phyloP scores from a whole-genome alignment of 2,329 filamentous ascomycete genomes.

The Periconia macrospinosa region DNA sequence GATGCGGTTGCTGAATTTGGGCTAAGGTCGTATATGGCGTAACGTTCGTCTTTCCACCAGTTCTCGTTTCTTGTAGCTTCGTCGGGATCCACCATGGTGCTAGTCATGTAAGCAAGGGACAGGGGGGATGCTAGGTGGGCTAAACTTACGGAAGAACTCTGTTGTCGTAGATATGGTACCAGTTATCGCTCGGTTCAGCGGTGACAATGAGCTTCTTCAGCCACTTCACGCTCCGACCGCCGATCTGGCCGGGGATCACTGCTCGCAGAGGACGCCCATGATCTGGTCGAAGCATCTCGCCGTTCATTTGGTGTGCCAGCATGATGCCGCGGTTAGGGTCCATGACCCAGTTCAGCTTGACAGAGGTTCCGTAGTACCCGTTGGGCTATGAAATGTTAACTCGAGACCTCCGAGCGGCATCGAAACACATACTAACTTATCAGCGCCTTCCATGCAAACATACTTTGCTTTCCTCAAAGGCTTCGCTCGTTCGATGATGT shows the following conservation, averaged over 20 bases:
- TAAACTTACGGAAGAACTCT: constrained; percentile 69
- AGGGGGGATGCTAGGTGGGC: neutral
- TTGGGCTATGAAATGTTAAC: constrained; percentile 62
- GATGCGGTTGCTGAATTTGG: constrained; percentile 81
- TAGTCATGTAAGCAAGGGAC: constrained; percentile 20
- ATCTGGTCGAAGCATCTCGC: constrained; percentile 75
- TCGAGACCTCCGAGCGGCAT: neutral
- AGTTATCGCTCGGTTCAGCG: constrained; percentile 79
- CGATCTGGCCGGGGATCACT: constrained; percentile 88
- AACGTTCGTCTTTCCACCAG: constrained; percentile 86
- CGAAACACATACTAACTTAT: constrained; percentile 62
- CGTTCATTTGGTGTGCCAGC: constrained; percentile 90
- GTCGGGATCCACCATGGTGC: constrained; percentile 80
- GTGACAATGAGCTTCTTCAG: constrained; percentile 79
- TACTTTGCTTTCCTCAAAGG: constrained; percentile 74
- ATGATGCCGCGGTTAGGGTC: constrained; percentile 82
- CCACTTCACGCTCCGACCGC: constrained; percentile 92
- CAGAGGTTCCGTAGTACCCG: constrained; percentile 82
- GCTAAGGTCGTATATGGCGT: constrained; percentile 90
- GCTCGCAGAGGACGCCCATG: constrained; percentile 83
- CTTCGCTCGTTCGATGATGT: constrained; percentile 69
- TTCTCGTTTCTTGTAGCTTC: constrained; percentile 71
- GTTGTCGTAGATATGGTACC: constrained; percentile 96
- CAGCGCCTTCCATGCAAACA: constrained; percentile 89
- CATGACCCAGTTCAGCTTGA: constrained; percentile 87